Evolutionary conservation across 257 asterid species (phyloP).

Genomic region (Ligustrum vulgare): DNA sequence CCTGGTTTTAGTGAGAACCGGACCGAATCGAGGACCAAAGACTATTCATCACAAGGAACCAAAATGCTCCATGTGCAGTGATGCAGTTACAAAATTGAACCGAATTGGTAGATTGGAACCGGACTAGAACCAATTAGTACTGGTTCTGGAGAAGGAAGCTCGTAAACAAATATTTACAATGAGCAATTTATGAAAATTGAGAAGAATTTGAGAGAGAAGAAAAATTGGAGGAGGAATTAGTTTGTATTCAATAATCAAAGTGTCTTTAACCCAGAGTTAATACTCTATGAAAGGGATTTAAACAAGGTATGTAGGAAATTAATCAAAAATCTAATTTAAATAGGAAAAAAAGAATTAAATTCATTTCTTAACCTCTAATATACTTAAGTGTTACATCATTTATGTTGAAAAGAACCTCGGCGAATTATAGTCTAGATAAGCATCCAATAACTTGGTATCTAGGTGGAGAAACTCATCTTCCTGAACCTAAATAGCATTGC

Average conservation of each 20-base stretch:
- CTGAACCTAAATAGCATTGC: not conserved
- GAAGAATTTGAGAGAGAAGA: too few relatives aligned
- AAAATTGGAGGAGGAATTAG: too few relatives aligned
- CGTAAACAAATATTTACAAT: too few relatives aligned
- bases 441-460: not conserved
- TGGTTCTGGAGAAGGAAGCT: not conserved
- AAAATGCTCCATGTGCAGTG: not conserved
- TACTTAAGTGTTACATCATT: not conserved
- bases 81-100: not conserved
- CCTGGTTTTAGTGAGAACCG: not conserved
- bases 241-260: too few relatives aligned
- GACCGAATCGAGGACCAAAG: not conserved
- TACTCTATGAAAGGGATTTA: too few relatives aligned
- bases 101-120: not conserved
- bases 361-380: not conserved
- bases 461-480: not conserved
- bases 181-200: too few relatives aligned
- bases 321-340: too few relatives aligned
- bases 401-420: not conserved
- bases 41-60: not conserved
- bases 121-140: not conserved
- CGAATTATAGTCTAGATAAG: not conserved
- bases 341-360: too few relatives aligned
- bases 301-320: too few relatives aligned
- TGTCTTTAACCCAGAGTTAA: too few relatives aligned